phyloP scores from a whole-genome alignment of 805 yeast genomes.

The Yarrowia sp. region DNA sequence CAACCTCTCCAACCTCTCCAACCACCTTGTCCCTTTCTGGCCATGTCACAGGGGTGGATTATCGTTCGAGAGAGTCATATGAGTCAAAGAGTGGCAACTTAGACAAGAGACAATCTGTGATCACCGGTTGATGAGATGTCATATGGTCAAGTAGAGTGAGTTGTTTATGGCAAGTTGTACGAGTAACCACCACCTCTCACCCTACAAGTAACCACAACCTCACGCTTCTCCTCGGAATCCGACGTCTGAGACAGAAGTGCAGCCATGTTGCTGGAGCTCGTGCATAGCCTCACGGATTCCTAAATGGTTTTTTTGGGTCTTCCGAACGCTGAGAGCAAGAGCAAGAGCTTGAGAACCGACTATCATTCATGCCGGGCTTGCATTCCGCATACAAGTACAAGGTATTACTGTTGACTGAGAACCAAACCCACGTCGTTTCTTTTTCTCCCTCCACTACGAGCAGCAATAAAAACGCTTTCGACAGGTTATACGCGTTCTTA shows the following conservation, averaged over 20 bases:
- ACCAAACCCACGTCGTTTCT: background rate
- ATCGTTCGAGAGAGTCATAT: background rate
- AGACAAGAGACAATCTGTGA: no score
- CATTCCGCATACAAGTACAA: slow-evolving; percentile 4
- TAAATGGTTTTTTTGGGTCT: slow-evolving; percentile 1
- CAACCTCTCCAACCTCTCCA: no score
- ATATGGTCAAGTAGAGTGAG: no score
- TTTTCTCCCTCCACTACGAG: background rate
- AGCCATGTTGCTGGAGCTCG: background rate
- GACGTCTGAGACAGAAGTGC: background rate
- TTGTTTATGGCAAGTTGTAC: no score
- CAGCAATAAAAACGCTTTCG: background rate
- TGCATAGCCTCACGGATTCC: slow-evolving; percentile 8
- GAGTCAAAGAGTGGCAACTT: background rate
- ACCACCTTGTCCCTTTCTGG: no score
- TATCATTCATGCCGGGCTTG: slow-evolving; percentile 12
- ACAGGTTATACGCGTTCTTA: background rate
- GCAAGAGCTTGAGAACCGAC: background rate
- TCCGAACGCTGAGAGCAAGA: background rate
- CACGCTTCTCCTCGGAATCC: no score
- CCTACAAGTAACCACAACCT: no score
- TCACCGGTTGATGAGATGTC: no score
- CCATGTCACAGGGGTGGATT: background rate
- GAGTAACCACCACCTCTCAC: no score
- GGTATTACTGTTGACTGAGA: no score